Evolutionary conservation across 257 asterid species (phyloP).

Genomic region (Solanum sejunctum): DNA sequence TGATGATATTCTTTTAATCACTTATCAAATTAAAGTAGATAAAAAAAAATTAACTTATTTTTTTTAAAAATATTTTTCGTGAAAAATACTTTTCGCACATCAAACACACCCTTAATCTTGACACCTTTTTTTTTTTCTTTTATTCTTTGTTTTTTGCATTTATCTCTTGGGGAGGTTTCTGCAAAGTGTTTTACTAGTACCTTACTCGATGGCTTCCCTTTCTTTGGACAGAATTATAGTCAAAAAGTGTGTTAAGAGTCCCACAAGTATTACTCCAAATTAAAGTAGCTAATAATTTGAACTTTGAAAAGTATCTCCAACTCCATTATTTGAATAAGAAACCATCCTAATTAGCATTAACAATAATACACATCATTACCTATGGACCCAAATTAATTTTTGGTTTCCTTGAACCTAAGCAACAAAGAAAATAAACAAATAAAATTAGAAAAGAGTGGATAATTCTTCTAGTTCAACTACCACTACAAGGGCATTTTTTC

Average conservation of each 20-base stretch:
- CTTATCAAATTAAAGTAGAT: neutral
- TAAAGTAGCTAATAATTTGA: neutral
- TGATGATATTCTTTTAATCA: too few relatives aligned
- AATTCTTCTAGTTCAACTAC: neutral
- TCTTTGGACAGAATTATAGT: neutral
- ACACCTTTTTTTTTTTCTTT: too few relatives aligned
- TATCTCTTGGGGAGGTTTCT: neutral
- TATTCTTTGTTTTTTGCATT: neutral
- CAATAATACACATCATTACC: neutral
- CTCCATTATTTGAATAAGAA: neutral
- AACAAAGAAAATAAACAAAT: neutral
- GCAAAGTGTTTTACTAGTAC: neutral
- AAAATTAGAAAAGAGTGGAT: neutral
- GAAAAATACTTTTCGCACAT: too few relatives aligned
- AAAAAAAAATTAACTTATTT: too few relatives aligned
- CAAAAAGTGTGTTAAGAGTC: neutral
- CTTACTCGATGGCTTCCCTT: neutral
- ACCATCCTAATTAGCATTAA: neutral
- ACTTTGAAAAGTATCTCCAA: neutral
- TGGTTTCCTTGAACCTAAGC: neutral
- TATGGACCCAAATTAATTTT: neutral
- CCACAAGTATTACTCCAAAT: neutral
- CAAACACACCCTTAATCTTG: too few relatives aligned
- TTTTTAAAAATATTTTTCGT: neutral
- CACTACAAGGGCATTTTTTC: neutral